These are phyloP conservation scores for Helenozyma baotianmanensis DNA, from an alignment of 805 yeast genomes.

Conservation along the genomic window DNA sequence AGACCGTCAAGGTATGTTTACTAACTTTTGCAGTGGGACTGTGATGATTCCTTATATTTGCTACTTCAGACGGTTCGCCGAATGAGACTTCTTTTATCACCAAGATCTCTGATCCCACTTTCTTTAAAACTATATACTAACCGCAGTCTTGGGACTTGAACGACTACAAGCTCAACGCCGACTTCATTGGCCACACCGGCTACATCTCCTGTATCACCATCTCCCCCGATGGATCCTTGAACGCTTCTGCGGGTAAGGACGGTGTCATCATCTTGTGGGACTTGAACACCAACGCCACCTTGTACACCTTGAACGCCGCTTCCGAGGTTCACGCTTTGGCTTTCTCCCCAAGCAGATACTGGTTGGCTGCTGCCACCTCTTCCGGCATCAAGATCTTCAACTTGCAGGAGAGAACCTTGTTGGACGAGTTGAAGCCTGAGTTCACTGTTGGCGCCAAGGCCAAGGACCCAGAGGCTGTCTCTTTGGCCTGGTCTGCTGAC, in stretches of 20 bases:
- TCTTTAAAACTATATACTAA: slow-evolving; percentile 36
- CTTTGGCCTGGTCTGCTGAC: slow-evolving; percentile 99
- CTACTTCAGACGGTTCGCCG: slow-evolving; percentile 96
- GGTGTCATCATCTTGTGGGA: slow-evolving; percentile 99
- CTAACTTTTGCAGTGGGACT: too few species aligned
- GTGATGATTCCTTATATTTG: slow-evolving; percentile 90
- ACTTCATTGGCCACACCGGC: slow-evolving; percentile 99
- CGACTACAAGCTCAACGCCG: slow-evolving; percentile 84
- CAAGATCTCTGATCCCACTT: slow-evolving; percentile 85
- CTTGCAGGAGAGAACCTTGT: slow-evolving; percentile 89
- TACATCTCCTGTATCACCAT: slow-evolving; percentile 95
- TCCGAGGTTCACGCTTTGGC: slow-evolving; percentile 98
- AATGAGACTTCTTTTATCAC: slow-evolving; percentile 97
- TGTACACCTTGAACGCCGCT: slow-evolving; percentile 92
- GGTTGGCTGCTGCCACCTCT: slow-evolving; percentile 99
- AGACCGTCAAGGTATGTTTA: slow-evolving; percentile 95
- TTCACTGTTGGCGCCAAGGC: slow-evolving; percentile 83
- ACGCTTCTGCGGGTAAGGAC: slow-evolving; percentile 99
- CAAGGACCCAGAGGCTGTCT: slow-evolving; percentile 96
- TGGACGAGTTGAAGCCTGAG: slow-evolving; percentile 98
- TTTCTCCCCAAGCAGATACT: slow-evolving; percentile 99
- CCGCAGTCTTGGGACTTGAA: slow-evolving; percentile 90
- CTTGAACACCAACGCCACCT: slow-evolving; percentile 75
- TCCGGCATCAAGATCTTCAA: slow-evolving; percentile 97
- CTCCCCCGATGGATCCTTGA: slow-evolving; percentile 99